Evolutionary conservation across 2,329 filamentous ascomycete genomes (phyloP).

Genomic region (Xenosphaeropsis pyriputrescens): DNA sequence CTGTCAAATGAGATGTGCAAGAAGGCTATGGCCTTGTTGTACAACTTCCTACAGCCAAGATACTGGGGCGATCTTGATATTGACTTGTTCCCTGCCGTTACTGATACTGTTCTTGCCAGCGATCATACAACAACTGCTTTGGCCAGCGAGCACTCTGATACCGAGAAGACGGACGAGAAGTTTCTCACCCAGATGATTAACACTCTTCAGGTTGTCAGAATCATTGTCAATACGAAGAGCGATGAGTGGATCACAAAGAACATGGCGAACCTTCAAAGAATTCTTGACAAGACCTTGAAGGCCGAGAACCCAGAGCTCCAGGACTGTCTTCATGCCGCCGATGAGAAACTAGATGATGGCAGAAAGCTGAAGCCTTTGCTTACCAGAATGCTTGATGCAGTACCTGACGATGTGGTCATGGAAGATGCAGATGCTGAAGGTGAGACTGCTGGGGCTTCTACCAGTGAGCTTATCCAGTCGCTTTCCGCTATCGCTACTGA

Average conservation of each 20-base stretch:
- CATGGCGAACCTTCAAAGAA: conserved; percentile 64
- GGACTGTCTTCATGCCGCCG: conserved; percentile 69
- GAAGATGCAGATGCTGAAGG: conserved; percentile 72
- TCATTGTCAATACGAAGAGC: conserved; percentile 74
- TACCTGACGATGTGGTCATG: conserved; percentile 66
- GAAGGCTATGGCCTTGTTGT: conserved; percentile 68
- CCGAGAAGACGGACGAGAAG: conserved; percentile 68
- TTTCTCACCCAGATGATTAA: conserved; percentile 85
- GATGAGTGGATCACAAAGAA: conserved; percentile 84
- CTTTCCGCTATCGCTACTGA: conserved; percentile 80
- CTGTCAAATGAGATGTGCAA: conserved; percentile 66
- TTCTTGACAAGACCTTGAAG: conserved; percentile 78
- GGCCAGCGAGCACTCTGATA: conserved; percentile 42
- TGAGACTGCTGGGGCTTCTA: conserved; percentile 57
- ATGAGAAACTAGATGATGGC: conserved; percentile 54
- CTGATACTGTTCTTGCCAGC: conserved; percentile 68
- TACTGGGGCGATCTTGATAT: conserved; percentile 90
- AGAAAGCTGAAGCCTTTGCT: conserved; percentile 62
- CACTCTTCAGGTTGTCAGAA: conserved; percentile 79
- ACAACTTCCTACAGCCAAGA: conserved; percentile 70
- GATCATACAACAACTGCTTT: conserved; percentile 57
- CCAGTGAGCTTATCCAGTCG: conserved; percentile 76
- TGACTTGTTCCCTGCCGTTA: conserved; percentile 81
- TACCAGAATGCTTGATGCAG: conserved; percentile 71
- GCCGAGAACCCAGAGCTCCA: conserved; percentile 87